Evolutionary conservation across 2,329 filamentous ascomycete species (phyloP), one percentile per base, ranked within the genome.

Genomic region (Tolypocladium endophyticum): DNA sequence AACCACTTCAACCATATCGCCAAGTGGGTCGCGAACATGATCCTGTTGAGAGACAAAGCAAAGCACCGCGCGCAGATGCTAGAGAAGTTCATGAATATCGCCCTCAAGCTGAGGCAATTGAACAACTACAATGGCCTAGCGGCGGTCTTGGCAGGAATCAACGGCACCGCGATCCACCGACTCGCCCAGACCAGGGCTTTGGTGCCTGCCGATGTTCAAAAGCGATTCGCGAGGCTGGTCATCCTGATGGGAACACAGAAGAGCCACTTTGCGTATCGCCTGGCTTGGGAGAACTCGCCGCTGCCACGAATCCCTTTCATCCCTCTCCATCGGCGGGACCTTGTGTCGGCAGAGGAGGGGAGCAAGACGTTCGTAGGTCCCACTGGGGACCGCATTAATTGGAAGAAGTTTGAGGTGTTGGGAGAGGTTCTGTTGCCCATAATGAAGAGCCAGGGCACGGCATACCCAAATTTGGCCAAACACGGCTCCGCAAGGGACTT

Each of bases 101-200:
- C 93, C 41, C 70, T 87, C 68, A 93, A 92, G 75, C 79, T 99
- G 56, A 88, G 94, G 45, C 87, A 92, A 69, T 77, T 96, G 62
- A 97, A 97, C 77, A 97, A 99, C 73, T 99, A 97, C 79, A 97
- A 97, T 71, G 89, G 92, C 0, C 79, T 99, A 1, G 93, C 92
- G n/a, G 93, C 94, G 9, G 86, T 99, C 41, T 83, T 99, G 60
- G 93, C 94, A 8, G 94, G 93, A 11, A 88, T 99, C 68, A 96
- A 95, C 70, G 89, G 90, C 61, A 90, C 89, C 2, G 86, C 92
- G 0, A 87, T 99, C 35, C 88, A 94, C 69, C 88, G 94, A 23
- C 82, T 99, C 1, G 78, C 82, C 0, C 88, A 92, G 66, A 97
- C 94, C 0, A 82, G 88, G 61, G 85, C 88, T 18, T 75, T 97